A percentile compares a stretch with the other conserved stretches of the same genome.
These are phyloP conservation scores for Aspergillus intermedius DNA, from an alignment of 2,329 filamentous ascomycete genomes.

Conservation along the genomic window DNA sequence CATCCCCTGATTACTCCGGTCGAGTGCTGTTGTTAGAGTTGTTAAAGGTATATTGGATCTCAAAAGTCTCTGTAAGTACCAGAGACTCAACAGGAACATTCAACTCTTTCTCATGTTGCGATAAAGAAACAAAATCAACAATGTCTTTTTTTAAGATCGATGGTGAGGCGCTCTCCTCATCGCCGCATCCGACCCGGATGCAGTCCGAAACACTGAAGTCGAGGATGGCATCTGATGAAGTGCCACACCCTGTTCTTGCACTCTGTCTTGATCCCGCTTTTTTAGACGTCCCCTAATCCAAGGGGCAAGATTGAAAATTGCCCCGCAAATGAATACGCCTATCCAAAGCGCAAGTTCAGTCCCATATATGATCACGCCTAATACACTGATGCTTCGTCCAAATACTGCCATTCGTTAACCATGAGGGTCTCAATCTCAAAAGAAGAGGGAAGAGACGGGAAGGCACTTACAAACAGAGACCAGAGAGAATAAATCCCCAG, in stretches of 20 bases:
- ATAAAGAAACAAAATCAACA: too few relatives aligned
- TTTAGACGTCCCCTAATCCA: conserved; percentile 41
- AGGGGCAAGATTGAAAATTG: conserved; percentile 57
- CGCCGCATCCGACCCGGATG: conserved; percentile 27
- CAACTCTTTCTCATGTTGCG: too few relatives aligned
- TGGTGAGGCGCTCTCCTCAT: conserved; percentile 2
- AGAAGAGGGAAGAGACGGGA: too few relatives aligned
- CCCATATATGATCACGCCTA: conserved; percentile 62
- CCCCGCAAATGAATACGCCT: conserved; percentile 59
- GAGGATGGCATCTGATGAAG: conserved; percentile 51
- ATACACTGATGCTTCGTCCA: conserved; percentile 39
- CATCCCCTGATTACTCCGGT: too few relatives aligned
- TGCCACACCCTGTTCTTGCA: conserved; percentile 9
- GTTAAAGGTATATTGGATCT: too few relatives aligned
- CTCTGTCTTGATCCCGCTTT: not conserved
- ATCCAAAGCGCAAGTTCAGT: conserved; percentile 61
- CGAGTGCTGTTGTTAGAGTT: too few relatives aligned
- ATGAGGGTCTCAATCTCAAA: too few relatives aligned
- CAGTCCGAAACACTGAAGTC: conserved; percentile 58
- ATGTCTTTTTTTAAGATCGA: too few relatives aligned
- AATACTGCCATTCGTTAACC: conserved; percentile 12
- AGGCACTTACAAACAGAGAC: conserved; percentile 45
- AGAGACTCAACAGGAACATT: too few relatives aligned
- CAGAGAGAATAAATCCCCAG: conserved; percentile 62
- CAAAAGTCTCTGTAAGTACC: too few relatives aligned